Evolutionary conservation across 2,329 filamentous ascomycete species (phyloP), one percentile per base, ranked within the genome.

Genomic region (Venturia oleaginea): DNA sequence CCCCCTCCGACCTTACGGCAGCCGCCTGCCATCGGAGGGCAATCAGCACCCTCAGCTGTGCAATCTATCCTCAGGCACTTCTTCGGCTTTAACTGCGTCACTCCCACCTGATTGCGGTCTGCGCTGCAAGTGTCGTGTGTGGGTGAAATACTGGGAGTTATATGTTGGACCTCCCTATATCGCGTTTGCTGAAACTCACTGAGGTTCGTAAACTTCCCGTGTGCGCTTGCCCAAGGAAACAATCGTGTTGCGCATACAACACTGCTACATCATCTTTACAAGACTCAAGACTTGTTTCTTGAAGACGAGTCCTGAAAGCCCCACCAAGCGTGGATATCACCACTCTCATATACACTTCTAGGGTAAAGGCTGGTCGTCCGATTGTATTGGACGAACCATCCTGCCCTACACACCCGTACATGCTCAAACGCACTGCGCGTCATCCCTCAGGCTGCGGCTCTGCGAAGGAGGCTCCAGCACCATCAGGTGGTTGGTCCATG

Each of bases 261-360:
- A 34, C 27, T 30, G 30, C 51, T n/a, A n/a, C 27, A 57, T 57
- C 51, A 32, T 57, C 51, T 57, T 57, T 34, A 57, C 51, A 57
- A 57, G 27, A 57, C 27, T 57, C 30, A 19, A 34, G 51, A 57
- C 27, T 27, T 57, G 51, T 57, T 57, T 57, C 27, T 57, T n/a
- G 51, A 57, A 57, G 51, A 57, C 51, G 51, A 57, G 51, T 51
- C 51, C 51, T 22, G 15, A 34, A 34, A 22, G 27, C 51, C 51
- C 51, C 51, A 57, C 51, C 51, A 57, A 13, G 51, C 51, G 30
- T 34, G 51, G 51, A 57, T 57, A 57, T 57, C 51, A 57, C 51
- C 27, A 34, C 51, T 7, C 51, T 57, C 27, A 8, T 57, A 57
- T 57, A 34, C 51, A 34, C 51, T 57, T 57, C 51, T 57, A 57